These are phyloP conservation scores for Orbilia javanica DNA, from an alignment of 2,329 filamentous ascomycete species.

Conservation along the genomic window DNA sequence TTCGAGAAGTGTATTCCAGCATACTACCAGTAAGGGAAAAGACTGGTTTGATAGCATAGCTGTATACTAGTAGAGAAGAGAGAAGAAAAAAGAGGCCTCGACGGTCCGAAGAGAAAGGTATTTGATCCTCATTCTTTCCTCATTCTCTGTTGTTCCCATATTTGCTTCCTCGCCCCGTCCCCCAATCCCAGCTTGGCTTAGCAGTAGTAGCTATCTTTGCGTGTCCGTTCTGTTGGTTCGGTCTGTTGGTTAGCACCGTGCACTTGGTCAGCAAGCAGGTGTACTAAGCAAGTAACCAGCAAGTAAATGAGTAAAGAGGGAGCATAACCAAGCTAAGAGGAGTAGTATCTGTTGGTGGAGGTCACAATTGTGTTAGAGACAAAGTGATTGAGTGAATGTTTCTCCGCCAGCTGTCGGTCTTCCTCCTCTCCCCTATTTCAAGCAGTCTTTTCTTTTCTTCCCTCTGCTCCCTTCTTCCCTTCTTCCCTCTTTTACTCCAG, in stretches of 20 bases:
- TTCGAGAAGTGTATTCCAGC: no score
- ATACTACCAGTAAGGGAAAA: no score
- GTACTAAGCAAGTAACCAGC: no score
- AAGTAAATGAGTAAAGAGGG: no score
- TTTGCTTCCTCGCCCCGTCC: no score
- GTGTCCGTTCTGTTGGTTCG: neutral
- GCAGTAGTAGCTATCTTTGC: no score
- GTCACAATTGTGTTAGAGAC: neutral
- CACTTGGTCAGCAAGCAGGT: no score
- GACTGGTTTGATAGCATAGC: no score
- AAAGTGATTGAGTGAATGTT: neutral
- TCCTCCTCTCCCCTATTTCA: neutral
- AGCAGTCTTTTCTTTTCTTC: neutral
- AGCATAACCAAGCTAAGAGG: no score
- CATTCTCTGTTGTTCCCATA: neutral
- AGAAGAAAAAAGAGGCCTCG: neutral
- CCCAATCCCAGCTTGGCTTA: neutral
- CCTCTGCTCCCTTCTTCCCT: neutral
- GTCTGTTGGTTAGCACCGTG: neutral
- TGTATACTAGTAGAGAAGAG: neutral
- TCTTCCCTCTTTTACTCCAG: neutral
- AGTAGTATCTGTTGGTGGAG: neutral
- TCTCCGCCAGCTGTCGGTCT: conserved; percentile 21
- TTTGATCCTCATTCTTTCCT: conserved; percentile 17
- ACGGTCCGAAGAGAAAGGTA: neutral